Evolutionary conservation across 208 protist species (phyloP), one percentile per base, ranked within the genome.

Genomic region (Leishmania braziliensis): DNA sequence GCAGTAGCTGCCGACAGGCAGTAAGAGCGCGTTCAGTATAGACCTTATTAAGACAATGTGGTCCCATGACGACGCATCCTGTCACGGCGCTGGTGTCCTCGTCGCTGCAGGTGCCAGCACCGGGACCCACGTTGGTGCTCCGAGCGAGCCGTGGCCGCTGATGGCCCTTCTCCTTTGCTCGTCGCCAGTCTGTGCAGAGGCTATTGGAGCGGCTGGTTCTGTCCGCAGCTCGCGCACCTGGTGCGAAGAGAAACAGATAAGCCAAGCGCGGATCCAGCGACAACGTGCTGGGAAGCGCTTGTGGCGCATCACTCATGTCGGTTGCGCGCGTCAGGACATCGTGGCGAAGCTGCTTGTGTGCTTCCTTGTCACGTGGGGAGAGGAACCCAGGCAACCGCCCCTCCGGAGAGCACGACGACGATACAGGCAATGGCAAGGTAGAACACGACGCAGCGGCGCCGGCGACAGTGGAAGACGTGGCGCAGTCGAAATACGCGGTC

Each of bases 201-300:
- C 54, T 56, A 43, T 46, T 51, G 10, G 39, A 29, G n/a, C 50
- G 29, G 2, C 20, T 58, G 43, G 58, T 43, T 71, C 33, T 16
- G 74, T 62, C 60, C 23, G 58, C n/a, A 51, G 50, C 51, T 39
- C 75, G 62, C 18, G 70, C 78, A 39, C 50, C 66, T 53, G 80
- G 75, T 33, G 68, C 84, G 5, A 93, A 85, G 26, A 96, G 46
- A 75, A 96, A 82, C 53, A 89, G 85, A 74, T 95, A 94, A 73
- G 79, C 88, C 23, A 95, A 79, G 1, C 93, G 86, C 51, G 84
- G 79, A 56, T 96, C 93, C 39, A 95, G 63, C 39, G 78, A 53
- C 77, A 89, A 83, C n/a, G 29, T 72, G 56, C 62, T 58, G n/a
- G 70, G 58, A 3, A n/a, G 12, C 16, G 43, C 53, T 36, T 20